Percentiles rank a stretch among this genome's conserved stretches.
phyloP scores from a whole-genome alignment of 495 filamentous ascomycete species.

The Talaromyces adpressus region DNA sequence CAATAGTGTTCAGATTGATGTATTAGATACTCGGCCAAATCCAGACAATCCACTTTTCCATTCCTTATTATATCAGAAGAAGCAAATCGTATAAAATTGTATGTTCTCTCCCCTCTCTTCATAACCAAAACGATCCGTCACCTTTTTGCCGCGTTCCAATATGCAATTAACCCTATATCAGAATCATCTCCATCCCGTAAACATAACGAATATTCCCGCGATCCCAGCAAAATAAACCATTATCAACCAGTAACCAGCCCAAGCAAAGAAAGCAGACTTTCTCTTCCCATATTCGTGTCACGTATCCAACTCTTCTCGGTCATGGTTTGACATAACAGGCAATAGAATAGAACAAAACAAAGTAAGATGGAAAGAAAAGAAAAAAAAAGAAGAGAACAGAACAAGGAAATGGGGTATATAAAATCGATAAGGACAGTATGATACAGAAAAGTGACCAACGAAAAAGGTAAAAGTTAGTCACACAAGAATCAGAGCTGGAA shows the following conservation, averaged over 20 bases:
- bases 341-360: background rate
- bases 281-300: background rate
- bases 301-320: background rate
- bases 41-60: background rate
- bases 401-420: slow-evolving; percentile 5
- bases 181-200: background rate
- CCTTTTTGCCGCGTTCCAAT: background rate
- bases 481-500: background rate
- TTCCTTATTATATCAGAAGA: background rate
- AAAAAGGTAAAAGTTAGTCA: background rate
- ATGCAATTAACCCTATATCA: background rate
- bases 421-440: slow-evolving; percentile 10
- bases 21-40: too few species aligned
- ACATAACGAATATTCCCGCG: background rate
- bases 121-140: background rate
- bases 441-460: slow-evolving; percentile 1
- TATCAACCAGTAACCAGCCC: background rate
- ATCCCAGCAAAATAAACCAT: background rate
- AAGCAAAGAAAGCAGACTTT: background rate
- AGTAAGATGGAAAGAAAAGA: slow-evolving; percentile 8
- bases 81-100: background rate
- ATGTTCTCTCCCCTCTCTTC: background rate
- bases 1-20: too few species aligned
- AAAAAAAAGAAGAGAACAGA: background rate
- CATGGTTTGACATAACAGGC: background rate